Conservation (phyloP, 2,329 filamentous ascomycete genomes). For the Cercospora berteroae region DNA sequence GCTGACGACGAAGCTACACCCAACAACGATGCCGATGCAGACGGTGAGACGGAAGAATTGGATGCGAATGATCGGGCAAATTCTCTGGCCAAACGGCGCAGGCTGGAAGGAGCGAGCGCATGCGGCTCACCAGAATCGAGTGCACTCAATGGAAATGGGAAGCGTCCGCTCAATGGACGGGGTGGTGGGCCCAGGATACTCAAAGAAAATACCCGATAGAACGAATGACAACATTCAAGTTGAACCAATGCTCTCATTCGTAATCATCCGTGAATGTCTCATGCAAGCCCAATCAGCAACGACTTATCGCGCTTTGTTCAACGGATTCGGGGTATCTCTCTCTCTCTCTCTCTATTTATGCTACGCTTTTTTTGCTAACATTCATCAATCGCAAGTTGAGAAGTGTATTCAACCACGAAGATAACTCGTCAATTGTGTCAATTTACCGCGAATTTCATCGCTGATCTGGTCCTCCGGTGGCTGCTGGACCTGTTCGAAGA, state of each 20-base stretch:
- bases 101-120: constrained; percentile 4
- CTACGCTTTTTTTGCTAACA: background rate
- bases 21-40: constrained; percentile 23
- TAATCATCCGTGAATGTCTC: background rate
- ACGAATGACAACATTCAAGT: background rate
- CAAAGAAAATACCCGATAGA: constrained; percentile 1
- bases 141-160: constrained; percentile 2
- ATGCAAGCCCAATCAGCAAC: background rate
- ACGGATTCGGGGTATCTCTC: constrained; percentile 5
- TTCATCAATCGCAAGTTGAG: background rate
- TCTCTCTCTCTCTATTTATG: constrained; percentile 5
- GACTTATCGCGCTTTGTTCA: background rate
- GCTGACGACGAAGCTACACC: constrained; percentile 23
- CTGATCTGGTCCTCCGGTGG: constrained; percentile 74
- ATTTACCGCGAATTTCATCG: constrained; percentile 64
- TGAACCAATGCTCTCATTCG: background rate
- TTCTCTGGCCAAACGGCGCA: constrained; percentile 20
- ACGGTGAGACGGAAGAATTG: constrained; percentile 25
- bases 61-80: constrained; percentile 13
- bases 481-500: constrained; percentile 71
- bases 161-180: constrained; percentile 4
- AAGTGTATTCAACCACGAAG: constrained; percentile 21
- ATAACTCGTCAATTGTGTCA: constrained; percentile 62
- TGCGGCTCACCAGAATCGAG: background rate
- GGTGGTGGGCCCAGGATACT: background rate